Evolutionary conservation across 2,329 filamentous ascomycete genomes (phyloP), one percentile per base, ranked within the genome.

Genomic region (Phaeosphaeria sp.): DNA sequence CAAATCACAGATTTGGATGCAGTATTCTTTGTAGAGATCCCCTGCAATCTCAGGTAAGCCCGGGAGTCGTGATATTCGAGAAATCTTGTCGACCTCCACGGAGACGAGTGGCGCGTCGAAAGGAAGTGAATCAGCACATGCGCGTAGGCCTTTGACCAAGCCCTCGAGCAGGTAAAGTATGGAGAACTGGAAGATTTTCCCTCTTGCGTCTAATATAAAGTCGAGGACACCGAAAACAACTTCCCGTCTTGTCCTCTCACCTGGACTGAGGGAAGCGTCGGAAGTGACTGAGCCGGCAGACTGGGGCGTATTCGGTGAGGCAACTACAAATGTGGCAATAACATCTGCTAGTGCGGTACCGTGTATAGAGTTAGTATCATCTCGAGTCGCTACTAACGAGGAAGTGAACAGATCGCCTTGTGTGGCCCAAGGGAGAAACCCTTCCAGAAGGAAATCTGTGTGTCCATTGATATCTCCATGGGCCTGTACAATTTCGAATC

Each of bases 371-470:
- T 50, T 51, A 8, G 77, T 71, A 1, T 24, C 47, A 0, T 65
- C 56, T 21, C 75, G 72, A 15, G 67, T 68, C 1, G 72, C 69
- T 9, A 65, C 65, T 9, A 82, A 60, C 3, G 71, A 76, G 0
- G 75, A 69, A 1, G 78, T 81, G 65, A 81, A 83, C 0, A 81
- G 67, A 13, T 67, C 71, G 3, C 82, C 82, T 60, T 78, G 75
- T 4, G 77, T 80, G 1, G 76, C 80, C 81, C 82, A 84, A 2
- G 80, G 80, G 3, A 84, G 69, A 49, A 83, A 78, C 0, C 76
- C 74, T 15, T 73, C 53, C 3, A 74, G 60, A 2, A 83, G 67
- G 55, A 83, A 80, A 43, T 54, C 21, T 18, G 57, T 40, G 43
- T 61, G 57, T 13, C 57, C 53, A 17, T 25, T 53, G 30, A 59